A percentile compares a stretch with the other conserved stretches of the same genome.
Evolutionary conservation across 345 rosid species (phyloP).

Genomic region (Lumnitzera littorea): DNA sequence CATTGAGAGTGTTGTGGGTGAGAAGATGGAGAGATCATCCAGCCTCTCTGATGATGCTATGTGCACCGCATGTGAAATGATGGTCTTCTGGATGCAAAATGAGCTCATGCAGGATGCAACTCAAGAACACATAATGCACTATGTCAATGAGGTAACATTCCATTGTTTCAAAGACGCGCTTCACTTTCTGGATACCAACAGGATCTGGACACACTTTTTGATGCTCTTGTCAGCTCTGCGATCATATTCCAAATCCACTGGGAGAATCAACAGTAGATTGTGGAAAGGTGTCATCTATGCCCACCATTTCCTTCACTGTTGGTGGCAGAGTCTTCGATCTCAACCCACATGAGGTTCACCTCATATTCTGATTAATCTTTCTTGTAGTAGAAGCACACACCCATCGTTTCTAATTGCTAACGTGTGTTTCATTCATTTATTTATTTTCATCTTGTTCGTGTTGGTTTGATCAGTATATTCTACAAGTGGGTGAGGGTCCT

Average conservation of each 20-base stretch:
- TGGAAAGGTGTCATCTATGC: constrained; percentile 58
- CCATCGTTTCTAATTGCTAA: not conserved
- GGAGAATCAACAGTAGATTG: constrained; percentile 90
- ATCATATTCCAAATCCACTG: constrained; percentile 72
- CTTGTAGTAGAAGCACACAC: not conserved
- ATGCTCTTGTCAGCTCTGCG: constrained; percentile 53
- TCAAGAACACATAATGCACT: constrained; percentile 49
- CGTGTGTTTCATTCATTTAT: not conserved
- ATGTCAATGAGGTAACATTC: constrained; percentile 43
- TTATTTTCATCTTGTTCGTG: not conserved
- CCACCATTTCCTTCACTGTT: constrained; percentile 71
- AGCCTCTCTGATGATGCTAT: constrained; percentile 34
- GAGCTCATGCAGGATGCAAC: constrained; percentile 72
- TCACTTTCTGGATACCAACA: no score
- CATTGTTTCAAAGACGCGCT: no score
- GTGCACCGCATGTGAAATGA: constrained; percentile 89
- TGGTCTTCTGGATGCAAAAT: constrained; percentile 87
- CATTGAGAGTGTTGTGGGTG: constrained; percentile 65
- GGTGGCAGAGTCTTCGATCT: constrained; percentile 68
- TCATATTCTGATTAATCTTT: no score
- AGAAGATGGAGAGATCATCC: constrained; percentile 32
- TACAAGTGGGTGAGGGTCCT: constrained; percentile 74
- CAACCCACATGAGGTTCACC: constrained; percentile 55
- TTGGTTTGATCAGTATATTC: constrained; percentile 50
- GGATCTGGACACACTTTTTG: not conserved